Evolutionary conservation across 1,284 basidiomycete genomes (phyloP), one percentile per base, ranked within the genome.

Genomic region (Fomes fomentarius): DNA sequence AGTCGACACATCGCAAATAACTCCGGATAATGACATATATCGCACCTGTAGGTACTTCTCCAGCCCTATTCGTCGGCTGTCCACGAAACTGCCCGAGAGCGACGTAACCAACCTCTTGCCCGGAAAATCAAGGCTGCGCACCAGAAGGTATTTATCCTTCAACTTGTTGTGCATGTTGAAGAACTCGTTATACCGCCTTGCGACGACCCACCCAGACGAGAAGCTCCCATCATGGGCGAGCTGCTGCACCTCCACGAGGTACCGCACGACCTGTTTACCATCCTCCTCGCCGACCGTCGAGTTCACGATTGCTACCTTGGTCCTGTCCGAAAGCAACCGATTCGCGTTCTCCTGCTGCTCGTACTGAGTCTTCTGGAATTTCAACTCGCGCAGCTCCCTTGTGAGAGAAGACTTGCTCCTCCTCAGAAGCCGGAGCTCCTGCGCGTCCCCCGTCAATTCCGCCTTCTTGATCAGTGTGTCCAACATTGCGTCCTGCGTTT

Each of bases 141-240:
- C 87, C 8, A 83, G 65, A 1, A 74, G 71, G 66, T 91, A 89
- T 46, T 83, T 82, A 47, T 95, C 93, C 54, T 85, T 84, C 43
- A 99, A 73, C 53, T 87, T 85, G 62, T 87, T 89, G 68, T 98
- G 93, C 79, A 98, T 87, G 48, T 82, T 85, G 64, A 90, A 83
- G 70, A 99, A 99, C 69, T 98, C 96, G 69, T 94, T 97, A 70
- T 97, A 99, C 56, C 96, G 77, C 60, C 95, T 78, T 4, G 93
- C 88, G 2, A 98, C 89, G 24, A 94, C 87, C 96, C 96, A 98
- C 2, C 92, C 92, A 1, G 89, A 89, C 1, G 84, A 75, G 65
- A 88, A 85, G 43, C 80, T 83, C 4, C 88, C 92, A 65, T 94
- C 91, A 0, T 74, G 70, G n/a, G 81, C 85, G 22, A 93, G 77